These are phyloP conservation scores for Saitozyma sp. DNA, from an alignment of 768 basidiomycete species.

Conservation along the genomic window DNA sequence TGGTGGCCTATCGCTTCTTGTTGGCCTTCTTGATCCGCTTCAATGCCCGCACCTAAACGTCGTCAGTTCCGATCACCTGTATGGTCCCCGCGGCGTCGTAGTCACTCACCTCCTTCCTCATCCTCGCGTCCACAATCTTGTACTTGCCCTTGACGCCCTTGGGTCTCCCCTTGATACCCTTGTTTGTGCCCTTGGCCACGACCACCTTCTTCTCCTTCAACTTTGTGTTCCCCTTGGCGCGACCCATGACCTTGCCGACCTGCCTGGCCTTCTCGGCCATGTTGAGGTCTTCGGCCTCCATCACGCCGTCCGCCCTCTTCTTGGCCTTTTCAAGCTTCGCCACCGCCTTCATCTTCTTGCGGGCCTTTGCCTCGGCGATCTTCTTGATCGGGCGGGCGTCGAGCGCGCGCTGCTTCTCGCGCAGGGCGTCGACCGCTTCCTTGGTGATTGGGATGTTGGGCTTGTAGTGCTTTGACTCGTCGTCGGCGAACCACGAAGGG, in stretches of 20 bases:
- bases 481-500: slow-evolving; percentile 95
- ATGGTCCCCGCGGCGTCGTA: neutral
- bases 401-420: slow-evolving; percentile 85
- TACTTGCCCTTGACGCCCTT: slow-evolving; percentile 96
- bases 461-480: slow-evolving; percentile 89
- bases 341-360: slow-evolving; percentile 88
- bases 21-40: slow-evolving; percentile 75
- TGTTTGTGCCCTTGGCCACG: slow-evolving; percentile 87
- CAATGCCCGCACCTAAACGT: slow-evolving; percentile 69
- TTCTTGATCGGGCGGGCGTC: slow-evolving; percentile 99
- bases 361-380: slow-evolving; percentile 94
- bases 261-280: slow-evolving; percentile 92
- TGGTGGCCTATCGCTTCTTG: slow-evolving; percentile 53
- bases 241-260: slow-evolving; percentile 78
- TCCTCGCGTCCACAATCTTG: slow-evolving; percentile 87
- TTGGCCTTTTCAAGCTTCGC: slow-evolving; percentile 84
- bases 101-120: slow-evolving; percentile 65
- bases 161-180: slow-evolving; percentile 85
- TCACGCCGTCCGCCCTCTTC: slow-evolving; percentile 95
- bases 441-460: slow-evolving; percentile 95
- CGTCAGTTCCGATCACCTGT: slow-evolving; percentile 9
- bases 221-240: slow-evolving; percentile 59
- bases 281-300: slow-evolving; percentile 72
- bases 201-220: slow-evolving; percentile 73
- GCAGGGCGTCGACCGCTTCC: slow-evolving; percentile 81